These are phyloP conservation scores for Sclerotinia sclerotiorum DNA, from an alignment of 2,329 filamentous ascomycete species.

Conservation along the genomic window DNA sequence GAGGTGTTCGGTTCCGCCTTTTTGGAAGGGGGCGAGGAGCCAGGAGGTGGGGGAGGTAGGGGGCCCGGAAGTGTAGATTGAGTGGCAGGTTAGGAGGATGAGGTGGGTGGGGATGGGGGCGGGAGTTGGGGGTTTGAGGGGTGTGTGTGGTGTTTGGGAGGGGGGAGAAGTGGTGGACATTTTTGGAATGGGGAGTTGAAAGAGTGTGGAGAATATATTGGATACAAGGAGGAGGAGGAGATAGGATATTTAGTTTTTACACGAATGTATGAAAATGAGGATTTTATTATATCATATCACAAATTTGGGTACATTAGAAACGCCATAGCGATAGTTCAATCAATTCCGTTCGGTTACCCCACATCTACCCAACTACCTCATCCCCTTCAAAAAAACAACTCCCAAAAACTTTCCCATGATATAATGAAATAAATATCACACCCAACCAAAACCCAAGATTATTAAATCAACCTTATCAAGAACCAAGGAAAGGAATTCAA, in stretches of 20 bases:
- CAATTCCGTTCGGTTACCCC: too few relatives aligned
- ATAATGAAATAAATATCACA: too few relatives aligned
- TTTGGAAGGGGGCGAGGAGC: conserved; percentile 76
- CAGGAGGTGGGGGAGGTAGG: conserved; percentile 52
- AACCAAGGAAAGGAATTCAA: too few relatives aligned
- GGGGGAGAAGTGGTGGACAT: background rate
- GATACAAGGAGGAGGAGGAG: background rate
- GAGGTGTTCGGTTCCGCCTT: conserved; percentile 58
- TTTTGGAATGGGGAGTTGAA: background rate
- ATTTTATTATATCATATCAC: too few relatives aligned
- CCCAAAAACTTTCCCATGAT: too few relatives aligned
- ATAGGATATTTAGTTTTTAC: background rate
- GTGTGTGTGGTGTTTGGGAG: background rate
- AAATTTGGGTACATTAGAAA: too few relatives aligned
- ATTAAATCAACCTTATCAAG: too few relatives aligned
- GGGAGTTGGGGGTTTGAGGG: background rate
- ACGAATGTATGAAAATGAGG: too few relatives aligned
- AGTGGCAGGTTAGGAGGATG: conserved; percentile 82
- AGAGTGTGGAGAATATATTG: background rate
- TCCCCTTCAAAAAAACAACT: too few relatives aligned
- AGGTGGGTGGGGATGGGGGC: conserved; percentile 49
- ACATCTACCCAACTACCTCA: too few relatives aligned
- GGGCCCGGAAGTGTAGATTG: conserved; percentile 67
- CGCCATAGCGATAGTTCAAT: too few relatives aligned
- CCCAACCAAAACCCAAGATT: too few relatives aligned